Percentiles rank a stretch among this genome's conserved stretches.
Evolutionary conservation across 2,329 filamentous ascomycete genomes (phyloP).

Genomic region (Colletotrichum sidae): DNA sequence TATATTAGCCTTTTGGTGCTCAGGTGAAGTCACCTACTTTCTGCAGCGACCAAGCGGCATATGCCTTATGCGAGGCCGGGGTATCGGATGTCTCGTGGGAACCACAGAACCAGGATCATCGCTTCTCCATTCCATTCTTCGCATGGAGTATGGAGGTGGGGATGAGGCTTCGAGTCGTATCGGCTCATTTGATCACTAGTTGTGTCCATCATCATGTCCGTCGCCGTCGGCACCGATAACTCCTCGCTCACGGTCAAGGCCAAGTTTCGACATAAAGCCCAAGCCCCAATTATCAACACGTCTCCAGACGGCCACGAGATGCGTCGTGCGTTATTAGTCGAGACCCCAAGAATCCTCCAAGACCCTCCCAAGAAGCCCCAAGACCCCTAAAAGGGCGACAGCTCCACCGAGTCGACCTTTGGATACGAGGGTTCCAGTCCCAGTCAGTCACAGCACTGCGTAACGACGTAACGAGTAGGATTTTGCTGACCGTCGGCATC

Average conservation of each 20-base stretch:
- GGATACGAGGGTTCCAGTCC: constrained; percentile 27
- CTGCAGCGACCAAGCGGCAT: too few species aligned
- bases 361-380: constrained; percentile 19
- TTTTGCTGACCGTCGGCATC: neutral
- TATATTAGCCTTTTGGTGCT: too few species aligned
- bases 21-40: too few species aligned
- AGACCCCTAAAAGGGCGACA: constrained; percentile 16
- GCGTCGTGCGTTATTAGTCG: neutral
- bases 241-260: neutral
- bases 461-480: neutral
- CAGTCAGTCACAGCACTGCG: too few species aligned
- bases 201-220: constrained; percentile 18
- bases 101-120: neutral
- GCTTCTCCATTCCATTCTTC: neutral
- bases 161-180: constrained; percentile 3
- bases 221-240: constrained; percentile 5
- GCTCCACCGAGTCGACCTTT: constrained; percentile 13
- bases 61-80: too few species aligned
- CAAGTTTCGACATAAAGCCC: neutral
- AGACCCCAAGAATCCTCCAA: constrained; percentile 18
- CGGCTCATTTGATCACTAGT: constrained; percentile 16
- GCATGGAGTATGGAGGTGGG: constrained; percentile 4
- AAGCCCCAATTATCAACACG: constrained; percentile 10
- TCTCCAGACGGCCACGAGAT: too few species aligned
- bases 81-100: neutral